Percentiles rank a stretch among this genome's conserved stretches.
Conservation (phyloP, 75 land plant genomes). For the Picea glauca region DNA sequence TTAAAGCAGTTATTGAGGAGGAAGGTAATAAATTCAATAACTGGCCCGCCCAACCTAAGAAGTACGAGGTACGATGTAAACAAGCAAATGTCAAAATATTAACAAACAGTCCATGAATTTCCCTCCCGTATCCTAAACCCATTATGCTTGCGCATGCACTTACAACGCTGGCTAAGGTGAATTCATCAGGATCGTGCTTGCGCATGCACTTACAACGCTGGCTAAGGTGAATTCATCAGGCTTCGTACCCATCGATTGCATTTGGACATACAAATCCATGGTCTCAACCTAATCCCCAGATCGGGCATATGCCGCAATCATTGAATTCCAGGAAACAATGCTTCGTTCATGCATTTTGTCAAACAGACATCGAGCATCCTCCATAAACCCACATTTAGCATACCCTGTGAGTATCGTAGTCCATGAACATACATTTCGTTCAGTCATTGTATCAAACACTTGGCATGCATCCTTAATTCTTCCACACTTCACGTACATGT, state of each 20-base stretch:
- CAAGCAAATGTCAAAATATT: background rate
- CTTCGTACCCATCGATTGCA: background rate
- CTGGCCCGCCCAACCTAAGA: too few species aligned
- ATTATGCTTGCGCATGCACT: conserved; percentile 16
- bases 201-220: conserved; percentile 12
- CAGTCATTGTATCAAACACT: background rate
- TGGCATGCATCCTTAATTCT: conserved; percentile 1
- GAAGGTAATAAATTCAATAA: too few species aligned
- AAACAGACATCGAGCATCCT: background rate
- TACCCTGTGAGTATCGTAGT: background rate
- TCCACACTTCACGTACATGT: conserved; percentile 21
- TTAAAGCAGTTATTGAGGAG: too few species aligned
- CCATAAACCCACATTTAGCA: background rate
- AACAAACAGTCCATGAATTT: conserved; percentile 13
- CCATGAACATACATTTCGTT: background rate
- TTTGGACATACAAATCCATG: background rate
- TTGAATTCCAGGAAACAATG: background rate
- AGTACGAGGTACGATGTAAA: too few species aligned
- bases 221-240: too few species aligned
- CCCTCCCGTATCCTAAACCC: conserved; percentile 14
- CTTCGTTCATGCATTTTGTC: background rate
- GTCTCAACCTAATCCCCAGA: background rate
- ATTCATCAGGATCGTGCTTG: background rate
- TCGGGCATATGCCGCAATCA: background rate
- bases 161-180: too few species aligned